A percentile compares a stretch with the other conserved stretches of the same genome.
Evolutionary conservation across 129 eudicot genomes (phyloP).

Genomic region (Sambucus nigra): DNA sequence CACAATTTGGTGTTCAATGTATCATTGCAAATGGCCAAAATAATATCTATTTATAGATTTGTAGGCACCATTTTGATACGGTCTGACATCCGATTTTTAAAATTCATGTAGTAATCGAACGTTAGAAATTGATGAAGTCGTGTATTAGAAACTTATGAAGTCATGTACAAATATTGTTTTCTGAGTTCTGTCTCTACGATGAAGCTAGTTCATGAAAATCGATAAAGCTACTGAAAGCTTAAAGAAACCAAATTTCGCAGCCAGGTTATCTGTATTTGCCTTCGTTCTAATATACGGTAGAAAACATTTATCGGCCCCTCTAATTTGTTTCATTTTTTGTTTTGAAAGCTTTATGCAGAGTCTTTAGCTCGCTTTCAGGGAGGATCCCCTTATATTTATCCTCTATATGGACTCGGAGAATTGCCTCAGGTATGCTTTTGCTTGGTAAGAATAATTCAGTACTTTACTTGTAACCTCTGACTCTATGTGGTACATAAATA

Average conservation of each 20-base stretch:
- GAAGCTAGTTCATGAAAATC: neutral
- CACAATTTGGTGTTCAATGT: too few relatives aligned
- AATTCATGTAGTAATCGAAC: too few relatives aligned
- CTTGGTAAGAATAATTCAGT: neutral
- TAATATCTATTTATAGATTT: too few relatives aligned
- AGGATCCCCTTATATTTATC: slow-evolving; percentile 96
- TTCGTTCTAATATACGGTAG: neutral
- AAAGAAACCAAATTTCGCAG: neutral
- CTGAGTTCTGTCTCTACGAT: too few relatives aligned
- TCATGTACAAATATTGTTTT: too few relatives aligned
- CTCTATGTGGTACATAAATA: slow-evolving; percentile 6
- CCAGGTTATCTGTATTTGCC: neutral
- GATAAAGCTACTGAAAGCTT: neutral
- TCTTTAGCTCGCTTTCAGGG: slow-evolving; percentile 89
- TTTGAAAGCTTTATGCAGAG: slow-evolving; percentile 74
- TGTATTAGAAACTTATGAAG: too few relatives aligned
- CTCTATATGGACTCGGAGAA: slow-evolving; percentile 93
- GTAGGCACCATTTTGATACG: too few relatives aligned
- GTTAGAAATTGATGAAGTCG: too few relatives aligned
- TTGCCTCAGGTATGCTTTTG: slow-evolving; percentile 75
- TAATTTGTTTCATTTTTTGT: slow-evolving; percentile 10
- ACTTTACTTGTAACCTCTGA: neutral
- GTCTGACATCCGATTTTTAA: too few relatives aligned
- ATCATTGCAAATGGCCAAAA: too few relatives aligned
- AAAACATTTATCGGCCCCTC: too few relatives aligned